A percentile compares a stretch with the other conserved stretches of the same genome.
These are phyloP conservation scores for Arctium lappa DNA, from an alignment of 129 eudicot genomes.

Conservation along the genomic window DNA sequence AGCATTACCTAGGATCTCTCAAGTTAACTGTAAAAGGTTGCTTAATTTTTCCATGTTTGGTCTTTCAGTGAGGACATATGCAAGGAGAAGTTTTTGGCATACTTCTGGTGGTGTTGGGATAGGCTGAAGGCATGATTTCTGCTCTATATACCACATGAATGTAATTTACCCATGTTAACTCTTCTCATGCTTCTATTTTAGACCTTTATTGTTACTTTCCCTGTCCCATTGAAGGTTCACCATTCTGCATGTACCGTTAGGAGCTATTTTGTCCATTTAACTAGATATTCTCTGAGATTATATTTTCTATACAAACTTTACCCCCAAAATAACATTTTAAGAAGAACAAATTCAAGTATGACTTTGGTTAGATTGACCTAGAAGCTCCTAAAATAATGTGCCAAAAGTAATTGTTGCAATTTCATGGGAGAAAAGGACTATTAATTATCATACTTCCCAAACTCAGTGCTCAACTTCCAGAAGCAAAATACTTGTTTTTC, in stretches of 20 bases:
- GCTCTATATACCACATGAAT: conserved; percentile 14
- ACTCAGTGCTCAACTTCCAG: background rate
- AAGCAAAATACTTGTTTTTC: background rate
- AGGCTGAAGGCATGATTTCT: conserved; percentile 69
- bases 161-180: conserved; percentile 3
- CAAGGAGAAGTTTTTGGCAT: conserved; percentile 83
- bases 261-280: background rate
- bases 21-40: conserved; percentile 4
- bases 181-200: conserved; percentile 6
- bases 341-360: background rate
- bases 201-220: no score
- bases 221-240: background rate
- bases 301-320: background rate
- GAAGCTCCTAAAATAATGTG: background rate
- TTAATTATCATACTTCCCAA: background rate
- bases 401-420: background rate
- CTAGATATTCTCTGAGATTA: conserved; percentile 1
- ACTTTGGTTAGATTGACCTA: background rate
- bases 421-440: background rate
- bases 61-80: conserved; percentile 69
- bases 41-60: conserved; percentile 3
- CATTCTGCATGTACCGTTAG: background rate
- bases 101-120: conserved; percentile 97
- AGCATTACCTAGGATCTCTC: background rate
- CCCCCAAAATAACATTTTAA: background rate